Percentiles rank a stretch among this genome's conserved stretches.
Conservation (phyloP, 2,329 filamentous ascomycete species). For the Xylariaceae sp. region DNA sequence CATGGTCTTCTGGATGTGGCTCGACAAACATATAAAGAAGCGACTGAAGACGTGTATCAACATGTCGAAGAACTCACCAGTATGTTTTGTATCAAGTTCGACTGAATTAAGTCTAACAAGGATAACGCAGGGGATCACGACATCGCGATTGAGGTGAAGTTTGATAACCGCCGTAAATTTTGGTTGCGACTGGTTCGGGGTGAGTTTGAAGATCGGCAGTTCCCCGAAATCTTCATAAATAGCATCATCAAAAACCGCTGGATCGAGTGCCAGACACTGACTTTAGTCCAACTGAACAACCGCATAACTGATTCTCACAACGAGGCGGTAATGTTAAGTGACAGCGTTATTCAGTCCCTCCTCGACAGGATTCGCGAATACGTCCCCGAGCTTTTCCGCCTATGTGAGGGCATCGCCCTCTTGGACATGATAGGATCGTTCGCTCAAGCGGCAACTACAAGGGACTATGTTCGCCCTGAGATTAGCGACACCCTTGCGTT, state of each 20-base stretch:
- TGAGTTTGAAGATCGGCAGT: constrained; percentile 54
- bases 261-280: constrained; percentile 82
- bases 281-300: constrained; percentile 73
- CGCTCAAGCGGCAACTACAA: constrained; percentile 63
- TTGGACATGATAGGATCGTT: constrained; percentile 82
- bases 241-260: constrained; percentile 63
- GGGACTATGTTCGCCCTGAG: constrained; percentile 59
- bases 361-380: constrained; percentile 66
- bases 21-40: constrained; percentile 83
- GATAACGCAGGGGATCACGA: constrained; percentile 45
- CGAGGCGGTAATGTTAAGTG: constrained; percentile 78
- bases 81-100: constrained; percentile 32
- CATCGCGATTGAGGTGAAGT: constrained; percentile 63
- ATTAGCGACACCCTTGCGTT: constrained; percentile 65
- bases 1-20: constrained; percentile 85
- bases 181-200: constrained; percentile 62
- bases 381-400: constrained; percentile 69
- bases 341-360: constrained; percentile 67
- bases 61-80: constrained; percentile 64
- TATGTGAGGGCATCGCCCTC: constrained; percentile 80
- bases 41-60: constrained; percentile 69
- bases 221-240: constrained; percentile 75
- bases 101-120: background rate
- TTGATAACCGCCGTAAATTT: constrained; percentile 71
- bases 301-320: constrained; percentile 75